Evolutionary conservation across 2,329 filamentous ascomycete species (phyloP).

Genomic region (Trichoderma atroviride): DNA sequence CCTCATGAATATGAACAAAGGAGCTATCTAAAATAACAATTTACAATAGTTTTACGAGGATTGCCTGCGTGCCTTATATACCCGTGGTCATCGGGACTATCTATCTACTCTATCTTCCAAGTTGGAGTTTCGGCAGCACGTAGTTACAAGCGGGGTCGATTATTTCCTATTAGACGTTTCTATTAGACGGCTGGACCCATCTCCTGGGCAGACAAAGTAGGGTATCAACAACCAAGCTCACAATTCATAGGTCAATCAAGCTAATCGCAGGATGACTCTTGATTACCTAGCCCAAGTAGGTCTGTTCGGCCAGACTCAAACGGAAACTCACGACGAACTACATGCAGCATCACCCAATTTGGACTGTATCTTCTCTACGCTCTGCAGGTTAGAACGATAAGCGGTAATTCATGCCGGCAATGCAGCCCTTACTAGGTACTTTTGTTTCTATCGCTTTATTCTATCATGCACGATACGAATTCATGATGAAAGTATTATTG

Average conservation of each 20-base stretch:
- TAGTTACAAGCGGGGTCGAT: neutral
- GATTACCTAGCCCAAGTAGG: neutral
- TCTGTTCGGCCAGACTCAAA: neutral
- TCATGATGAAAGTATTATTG: neutral
- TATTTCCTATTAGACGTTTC: neutral
- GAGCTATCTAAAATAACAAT: neutral
- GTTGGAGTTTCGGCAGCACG: neutral
- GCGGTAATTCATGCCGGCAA: neutral
- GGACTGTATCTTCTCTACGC: neutral
- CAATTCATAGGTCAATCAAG: neutral
- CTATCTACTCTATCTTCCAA: neutral
- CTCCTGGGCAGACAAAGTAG: neutral
- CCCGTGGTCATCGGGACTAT: neutral
- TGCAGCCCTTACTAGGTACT: neutral
- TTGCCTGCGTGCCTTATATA: neutral
- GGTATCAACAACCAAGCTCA: neutral
- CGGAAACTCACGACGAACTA: constrained; percentile 15
- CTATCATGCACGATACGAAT: neutral
- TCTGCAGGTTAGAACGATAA: neutral
- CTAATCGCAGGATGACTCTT: neutral
- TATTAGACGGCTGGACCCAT: neutral
- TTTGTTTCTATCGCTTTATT: neutral
- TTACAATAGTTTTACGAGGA: neutral
- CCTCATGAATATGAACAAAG: neutral
- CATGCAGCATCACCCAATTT: neutral